phyloP scores from a whole-genome alignment of 2,329 filamentous ascomycete genomes.

The Trichocomaceae sp. region DNA sequence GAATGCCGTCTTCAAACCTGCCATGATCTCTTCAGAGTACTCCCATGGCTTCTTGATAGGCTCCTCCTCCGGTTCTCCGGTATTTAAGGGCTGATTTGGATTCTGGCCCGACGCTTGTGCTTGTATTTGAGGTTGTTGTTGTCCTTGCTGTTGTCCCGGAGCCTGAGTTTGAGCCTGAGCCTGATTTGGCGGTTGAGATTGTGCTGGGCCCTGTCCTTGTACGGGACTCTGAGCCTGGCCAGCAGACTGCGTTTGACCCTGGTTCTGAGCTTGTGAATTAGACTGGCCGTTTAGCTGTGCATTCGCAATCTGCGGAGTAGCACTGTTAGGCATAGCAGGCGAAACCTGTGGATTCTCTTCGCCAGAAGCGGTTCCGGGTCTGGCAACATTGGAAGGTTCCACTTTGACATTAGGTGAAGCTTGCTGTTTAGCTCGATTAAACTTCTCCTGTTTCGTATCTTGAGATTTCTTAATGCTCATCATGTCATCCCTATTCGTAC shows the following conservation, averaged over 20 bases:
- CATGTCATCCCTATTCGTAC: constrained; percentile 93
- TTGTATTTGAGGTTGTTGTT: constrained; percentile 11
- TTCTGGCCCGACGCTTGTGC: constrained; percentile 22
- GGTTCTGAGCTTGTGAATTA: constrained; percentile 18
- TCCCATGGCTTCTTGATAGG: constrained; percentile 81
- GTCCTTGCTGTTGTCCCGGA: constrained; percentile 31
- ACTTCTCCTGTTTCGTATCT: constrained; percentile 55
- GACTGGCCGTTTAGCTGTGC: constrained; percentile 22
- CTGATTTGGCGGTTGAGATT: constrained; percentile 2
- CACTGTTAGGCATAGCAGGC: constrained; percentile 40
- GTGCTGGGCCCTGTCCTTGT: constrained; percentile 16
- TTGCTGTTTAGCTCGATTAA: constrained; percentile 57
- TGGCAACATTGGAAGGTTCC: constrained; percentile 22
- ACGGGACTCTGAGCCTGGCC: constrained; percentile 17
- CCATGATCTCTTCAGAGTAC: constrained; percentile 90
- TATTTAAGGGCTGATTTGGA: constrained; percentile 19
- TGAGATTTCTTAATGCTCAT: constrained; percentile 82
- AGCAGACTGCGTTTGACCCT: constrained; percentile 20
- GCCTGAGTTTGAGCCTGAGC: constrained; percentile 13
- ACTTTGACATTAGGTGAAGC: constrained; percentile 32
- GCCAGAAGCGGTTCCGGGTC: constrained; percentile 38
- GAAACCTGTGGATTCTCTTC: constrained; percentile 43
- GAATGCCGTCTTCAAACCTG: constrained; percentile 92
- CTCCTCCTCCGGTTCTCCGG: constrained; percentile 35
- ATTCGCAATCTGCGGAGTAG: constrained; percentile 19